A percentile compares a stretch with the other conserved stretches of the same genome.
Evolutionary conservation across 2,329 filamentous ascomycete genomes (phyloP).

Genomic region (Hyphodiscus sp.): DNA sequence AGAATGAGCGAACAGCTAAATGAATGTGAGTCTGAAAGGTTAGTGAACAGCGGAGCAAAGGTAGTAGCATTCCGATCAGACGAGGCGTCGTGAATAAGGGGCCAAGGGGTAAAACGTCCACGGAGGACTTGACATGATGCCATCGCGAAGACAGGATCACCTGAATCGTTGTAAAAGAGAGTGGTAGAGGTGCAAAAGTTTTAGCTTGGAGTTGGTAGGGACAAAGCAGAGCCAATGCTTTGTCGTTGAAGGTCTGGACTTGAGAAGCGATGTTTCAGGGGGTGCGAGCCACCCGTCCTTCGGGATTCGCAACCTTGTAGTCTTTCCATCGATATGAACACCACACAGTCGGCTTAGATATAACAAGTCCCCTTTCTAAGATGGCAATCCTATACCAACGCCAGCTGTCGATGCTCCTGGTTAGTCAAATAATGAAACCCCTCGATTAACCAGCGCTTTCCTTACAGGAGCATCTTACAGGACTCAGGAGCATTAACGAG

Average conservation of each 20-base stretch:
- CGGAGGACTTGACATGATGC: neutral
- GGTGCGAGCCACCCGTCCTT: too few species aligned
- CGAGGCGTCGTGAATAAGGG: neutral
- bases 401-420: too few species aligned
- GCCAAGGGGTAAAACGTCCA: neutral
- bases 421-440: too few species aligned
- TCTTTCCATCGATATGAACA: too few species aligned
- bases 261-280: neutral
- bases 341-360: too few species aligned
- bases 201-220: neutral
- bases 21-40: neutral
- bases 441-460: too few species aligned
- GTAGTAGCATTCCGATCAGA: neutral
- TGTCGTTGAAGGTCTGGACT: neutral
- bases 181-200: neutral
- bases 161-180: neutral
- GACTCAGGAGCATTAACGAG: too few species aligned
- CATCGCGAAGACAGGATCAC: neutral
- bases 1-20: neutral
- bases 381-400: too few species aligned
- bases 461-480: too few species aligned
- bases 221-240: neutral
- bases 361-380: too few species aligned
- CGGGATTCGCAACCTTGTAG: too few species aligned
- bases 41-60: neutral